Evolutionary conservation across 805 yeast species (phyloP), one percentile per base, ranked within the genome.

Genomic region (Candida odintsovae): DNA sequence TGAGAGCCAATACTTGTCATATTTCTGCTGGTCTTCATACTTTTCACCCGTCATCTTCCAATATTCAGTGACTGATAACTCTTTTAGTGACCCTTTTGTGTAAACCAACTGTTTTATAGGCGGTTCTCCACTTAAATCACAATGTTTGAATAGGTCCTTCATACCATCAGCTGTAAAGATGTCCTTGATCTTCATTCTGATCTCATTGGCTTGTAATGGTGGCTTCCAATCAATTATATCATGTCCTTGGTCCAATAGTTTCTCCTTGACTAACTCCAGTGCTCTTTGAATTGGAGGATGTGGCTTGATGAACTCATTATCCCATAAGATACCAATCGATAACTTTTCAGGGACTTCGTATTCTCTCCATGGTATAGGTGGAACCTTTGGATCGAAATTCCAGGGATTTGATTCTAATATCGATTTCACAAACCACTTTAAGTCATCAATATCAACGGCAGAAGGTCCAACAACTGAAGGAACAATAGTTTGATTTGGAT

Each of bases 391-490:
- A 56, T 82, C 85, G 18, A 42, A 48, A n/a, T 18, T 38, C 86
- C 87, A 82, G n/a, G 88, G 89, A 53, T 77, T 68, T 16, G 69
- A 67, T 16, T 40, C 52, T 4, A 65, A 38, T 59, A 76, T 79
- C 15, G 68, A 51, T 47, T 78, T 71, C 87, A 83, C 82, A 69
- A 80, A 80, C 47, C 77, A 66, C 23, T 82, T 86, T 50, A 84
- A 63, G 63, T 84, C 90, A 3, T 80, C 83, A 38, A 79, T 63
- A 4, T 76, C 66, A 53, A 83, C 72, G 3, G 86, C 72, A 65
- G 83, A 59, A 36, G 92, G 90, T n/a, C 90, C 92, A 40, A 73
- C 72, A 28, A 82, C 86, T 9, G 84, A 79, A 31, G 74, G 72
- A 43, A 83, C 79, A 25, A 84, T 71, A 61, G 43, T 45, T 8